A percentile compares a stretch with the other conserved stretches of the same genome.
Conservation (phyloP, 2,329 filamentous ascomycete species). For the Scedosporium aurantiacum region DNA sequence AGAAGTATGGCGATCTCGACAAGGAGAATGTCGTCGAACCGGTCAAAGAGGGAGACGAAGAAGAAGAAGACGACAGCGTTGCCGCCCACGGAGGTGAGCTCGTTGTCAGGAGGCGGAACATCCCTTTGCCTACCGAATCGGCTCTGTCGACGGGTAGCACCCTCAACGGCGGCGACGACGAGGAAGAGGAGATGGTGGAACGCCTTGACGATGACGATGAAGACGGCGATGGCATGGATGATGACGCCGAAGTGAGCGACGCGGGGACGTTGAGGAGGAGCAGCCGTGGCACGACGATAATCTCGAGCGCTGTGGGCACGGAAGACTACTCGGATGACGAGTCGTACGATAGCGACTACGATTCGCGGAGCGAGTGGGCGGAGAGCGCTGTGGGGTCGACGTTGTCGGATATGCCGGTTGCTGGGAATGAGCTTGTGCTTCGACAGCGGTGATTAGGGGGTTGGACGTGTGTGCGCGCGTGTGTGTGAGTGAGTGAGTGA, state of each 20-base stretch:
- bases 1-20: slow-evolving; percentile 39
- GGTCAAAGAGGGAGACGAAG: slow-evolving; percentile 39
- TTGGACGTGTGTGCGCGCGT: no score
- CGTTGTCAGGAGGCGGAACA: not conserved
- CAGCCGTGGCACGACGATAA: slow-evolving; percentile 33
- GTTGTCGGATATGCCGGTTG: slow-evolving; percentile 13
- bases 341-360: slow-evolving; percentile 11
- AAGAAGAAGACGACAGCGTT: slow-evolving; percentile 10
- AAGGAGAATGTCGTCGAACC: slow-evolving; percentile 59
- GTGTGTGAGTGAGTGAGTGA: slow-evolving; percentile 23
- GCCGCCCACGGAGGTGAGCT: not conserved
- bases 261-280: slow-evolving; percentile 35
- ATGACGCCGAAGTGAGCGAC: slow-evolving; percentile 36
- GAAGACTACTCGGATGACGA: slow-evolving; percentile 26
- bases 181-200: not conserved
- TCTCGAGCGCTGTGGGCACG: slow-evolving; percentile 28
- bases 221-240: slow-evolving; percentile 13
- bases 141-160: slow-evolving; percentile 8
- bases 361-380: slow-evolving; percentile 36
- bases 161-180: slow-evolving; percentile 9
- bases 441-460: slow-evolving; percentile 15
- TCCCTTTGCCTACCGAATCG: slow-evolving; percentile 2
- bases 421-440: slow-evolving; percentile 10
- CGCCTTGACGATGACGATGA: not conserved
- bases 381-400: slow-evolving; percentile 27